Evolutionary conservation across 768 basidiomycete genomes (phyloP), one percentile per base, ranked within the genome.

Genomic region (Podaxis rugospora): DNA sequence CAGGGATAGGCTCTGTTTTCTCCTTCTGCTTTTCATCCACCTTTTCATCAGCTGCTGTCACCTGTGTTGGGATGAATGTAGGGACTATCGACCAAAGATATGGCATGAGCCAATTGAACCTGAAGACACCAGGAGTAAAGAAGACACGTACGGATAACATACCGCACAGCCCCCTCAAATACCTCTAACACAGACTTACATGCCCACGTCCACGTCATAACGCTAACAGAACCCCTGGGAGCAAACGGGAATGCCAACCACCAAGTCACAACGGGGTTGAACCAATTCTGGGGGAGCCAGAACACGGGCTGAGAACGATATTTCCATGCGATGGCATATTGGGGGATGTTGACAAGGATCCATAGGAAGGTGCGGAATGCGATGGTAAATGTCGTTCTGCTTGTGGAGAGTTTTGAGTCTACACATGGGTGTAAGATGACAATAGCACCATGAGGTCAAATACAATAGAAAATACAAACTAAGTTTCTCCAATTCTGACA

Each of bases 191-290:
- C 89, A 54, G 93, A 81, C 64, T 84, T 87, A 74, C 94, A 95
- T 6, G 93, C 91, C 87, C 97, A 92, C 69, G 94, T 91, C 96
- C 96, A 99, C 42, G 93, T 84, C 0, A 90, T 92, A 44, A 94
- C 93, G 66, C 93, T 93, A 62, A 99, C 89, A 10, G 93, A 91
- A 10, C 96, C 94, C 69, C 77, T 79, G 0, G 96, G 96, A 18
- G 95, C 96, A 65, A 93, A 95, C 52, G 96, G 96, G 62, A 98
- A 81, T 27, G 92, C 81, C 58, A 98, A 74, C 78, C 90, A 88
- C 95, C 95, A 97, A 5, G 79, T 84, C 35, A 95, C 74, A 40
- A 59, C 37, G 3, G 93, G 92, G 5, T 93, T 93, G 58, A 95
- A 84, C 95, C 95, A 98, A 28, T 88, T 88, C 35, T 81, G 76